Base-by-base conservation (phyloP, 1,284 basidiomycete genomes). In the Heliocybe sulcata region DNA sequence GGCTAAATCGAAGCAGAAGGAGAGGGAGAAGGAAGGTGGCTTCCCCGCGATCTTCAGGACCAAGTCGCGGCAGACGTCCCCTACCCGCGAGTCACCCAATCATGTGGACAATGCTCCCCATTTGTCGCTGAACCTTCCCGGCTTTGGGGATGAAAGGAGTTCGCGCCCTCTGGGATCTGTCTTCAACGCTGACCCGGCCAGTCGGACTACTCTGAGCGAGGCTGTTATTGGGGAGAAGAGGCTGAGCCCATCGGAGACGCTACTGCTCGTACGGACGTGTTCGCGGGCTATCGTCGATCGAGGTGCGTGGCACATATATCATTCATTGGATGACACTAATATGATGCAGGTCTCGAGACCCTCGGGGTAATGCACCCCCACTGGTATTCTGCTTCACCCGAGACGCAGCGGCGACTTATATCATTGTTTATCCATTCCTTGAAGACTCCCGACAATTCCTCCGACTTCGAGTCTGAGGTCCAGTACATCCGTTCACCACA, bases 351-450 rank as follows among this genome's bases (percentile, higher is more conserved):
- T 26, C 72, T 88, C 52, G 86, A 88, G 65, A 82, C 83, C 2
- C 81, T 87, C 51, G 87, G 87, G 27, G 75, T 90, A 42, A 90
- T 90, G 85, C 84, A 86, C 62, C 86, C 88, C 3, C 84, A 90
- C 65, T 90, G 85, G 87, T 75, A 87, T 63, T 85, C 87, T 45
- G 75, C 87, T 16, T 87, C 85, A 16, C 79, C 80, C 9, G 77
- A 81, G 10, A 68, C 77, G 29, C 88, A 90, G 66, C 80, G 79
- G 61, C 80, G 72, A 62, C 80, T 90, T 33, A 81, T 89, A 54
- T 85, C 85, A 22, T 75, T 84, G 57, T 90, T 83, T 68, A 73
- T 90, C 59, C 79, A 77, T 59, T 86, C 86, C 4, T 72, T 86
- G 65, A 69, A 73, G 59, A 72, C 59, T 60, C 67, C 72, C 42